phyloP scores from a whole-genome alignment of 441 rosid species.

The Sinapis alba region DNA sequence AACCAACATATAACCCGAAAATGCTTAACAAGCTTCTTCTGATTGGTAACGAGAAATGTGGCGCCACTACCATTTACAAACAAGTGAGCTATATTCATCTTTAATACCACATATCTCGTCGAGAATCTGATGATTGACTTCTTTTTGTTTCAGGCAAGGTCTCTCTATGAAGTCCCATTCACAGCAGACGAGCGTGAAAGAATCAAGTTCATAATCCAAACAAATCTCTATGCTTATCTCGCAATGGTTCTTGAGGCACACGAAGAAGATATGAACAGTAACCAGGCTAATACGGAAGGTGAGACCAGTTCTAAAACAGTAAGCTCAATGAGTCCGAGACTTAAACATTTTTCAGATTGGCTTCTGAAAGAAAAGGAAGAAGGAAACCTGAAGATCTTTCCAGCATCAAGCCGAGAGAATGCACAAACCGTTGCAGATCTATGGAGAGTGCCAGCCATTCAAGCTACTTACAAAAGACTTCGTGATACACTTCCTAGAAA shows the following conservation, averaged over 20 bases:
- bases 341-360: slow-evolving; percentile 60
- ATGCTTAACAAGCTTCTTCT: slow-evolving; percentile 53
- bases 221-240: slow-evolving; percentile 61
- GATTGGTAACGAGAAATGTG: slow-evolving; percentile 63
- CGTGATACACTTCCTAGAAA: slow-evolving; percentile 57
- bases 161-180: slow-evolving; percentile 54
- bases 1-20: slow-evolving; percentile 30
- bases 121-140: slow-evolving; percentile 11
- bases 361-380: slow-evolving; percentile 55
- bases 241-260: slow-evolving; percentile 57
- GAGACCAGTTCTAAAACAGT: slow-evolving; percentile 38
- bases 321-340: slow-evolving; percentile 48
- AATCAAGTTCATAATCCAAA: slow-evolving; percentile 63
- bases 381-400: slow-evolving; percentile 64
- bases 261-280: slow-evolving; percentile 49
- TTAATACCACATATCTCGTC: neutral
- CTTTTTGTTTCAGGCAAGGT: slow-evolving; percentile 58
- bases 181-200: slow-evolving; percentile 54
- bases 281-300: slow-evolving; percentile 41
- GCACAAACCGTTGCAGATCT: slow-evolving; percentile 57
- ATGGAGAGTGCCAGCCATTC: slow-evolving; percentile 63
- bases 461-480: slow-evolving; percentile 61
- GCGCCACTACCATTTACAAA: slow-evolving; percentile 70
- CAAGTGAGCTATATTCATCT: slow-evolving; percentile 47
- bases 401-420: slow-evolving; percentile 56